Conservation (phyloP, 805 yeast genomes). For the Teunomyces aglyptinius region DNA sequence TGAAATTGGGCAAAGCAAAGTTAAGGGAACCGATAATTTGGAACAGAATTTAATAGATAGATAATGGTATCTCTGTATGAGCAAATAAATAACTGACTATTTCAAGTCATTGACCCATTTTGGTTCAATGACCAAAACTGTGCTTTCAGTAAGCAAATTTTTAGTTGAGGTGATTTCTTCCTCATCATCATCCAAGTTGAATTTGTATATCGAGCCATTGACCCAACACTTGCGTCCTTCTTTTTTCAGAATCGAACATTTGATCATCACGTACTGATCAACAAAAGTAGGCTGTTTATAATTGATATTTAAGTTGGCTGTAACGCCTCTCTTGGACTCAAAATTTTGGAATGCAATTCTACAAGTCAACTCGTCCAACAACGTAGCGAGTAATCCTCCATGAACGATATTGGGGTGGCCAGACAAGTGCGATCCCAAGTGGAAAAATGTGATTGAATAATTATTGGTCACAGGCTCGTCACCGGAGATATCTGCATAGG, state of each 20-base stretch:
- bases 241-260: conserved; percentile 30
- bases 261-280: conserved; percentile 31
- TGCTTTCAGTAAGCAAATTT: conserved; percentile 34
- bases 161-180: conserved; percentile 19
- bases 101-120: conserved; percentile 35
- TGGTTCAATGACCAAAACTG: conserved; percentile 42
- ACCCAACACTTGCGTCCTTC: conserved; percentile 41
- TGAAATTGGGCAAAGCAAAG: conserved; percentile 73
- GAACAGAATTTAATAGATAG: neutral
- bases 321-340: conserved; percentile 39
- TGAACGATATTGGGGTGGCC: conserved; percentile 44
- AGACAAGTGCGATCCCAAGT: conserved; percentile 35
- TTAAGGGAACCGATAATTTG: conserved; percentile 66
- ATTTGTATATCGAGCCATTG: conserved; percentile 30
- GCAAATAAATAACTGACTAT: neutral
- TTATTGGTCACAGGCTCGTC: conserved; percentile 20
- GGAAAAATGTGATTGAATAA: conserved; percentile 37
- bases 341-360: conserved; percentile 42
- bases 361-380: conserved; percentile 43
- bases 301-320: conserved; percentile 43
- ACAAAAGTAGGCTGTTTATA: conserved; percentile 37
- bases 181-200: conserved; percentile 17
- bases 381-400: conserved; percentile 43
- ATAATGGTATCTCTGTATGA: neutral
- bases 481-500: conserved; percentile 22